phyloP scores from a whole-genome alignment of 2,329 filamentous ascomycete genomes.

The Phaeosphaeria sp. region DNA sequence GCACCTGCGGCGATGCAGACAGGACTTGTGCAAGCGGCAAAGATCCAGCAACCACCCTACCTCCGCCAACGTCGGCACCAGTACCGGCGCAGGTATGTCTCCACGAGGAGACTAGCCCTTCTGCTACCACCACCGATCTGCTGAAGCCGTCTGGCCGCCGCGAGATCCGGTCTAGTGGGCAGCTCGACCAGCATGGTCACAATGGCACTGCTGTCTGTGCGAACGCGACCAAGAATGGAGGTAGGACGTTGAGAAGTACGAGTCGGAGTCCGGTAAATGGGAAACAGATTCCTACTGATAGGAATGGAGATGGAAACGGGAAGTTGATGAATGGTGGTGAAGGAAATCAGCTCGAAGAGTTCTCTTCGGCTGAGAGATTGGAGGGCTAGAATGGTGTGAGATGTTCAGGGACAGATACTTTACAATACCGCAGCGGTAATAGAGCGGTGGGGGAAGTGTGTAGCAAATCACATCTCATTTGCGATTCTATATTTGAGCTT shows the following conservation, averaged over 20 bases:
- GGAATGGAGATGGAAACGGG: neutral
- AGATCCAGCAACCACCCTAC: neutral
- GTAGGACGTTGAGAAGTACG: neutral
- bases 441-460: neutral
- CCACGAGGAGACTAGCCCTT: neutral
- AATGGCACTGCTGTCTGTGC: neutral
- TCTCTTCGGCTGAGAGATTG: neutral
- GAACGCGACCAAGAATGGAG: neutral
- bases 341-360: neutral
- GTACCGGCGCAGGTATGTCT: too few relatives aligned
- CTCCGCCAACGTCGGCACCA: neutral
- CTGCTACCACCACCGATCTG: neutral
- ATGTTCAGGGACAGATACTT: neutral
- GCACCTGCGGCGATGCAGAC: neutral
- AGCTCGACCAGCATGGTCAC: conserved; percentile 6
- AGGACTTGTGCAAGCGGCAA: neutral
- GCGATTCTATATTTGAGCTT: too few relatives aligned
- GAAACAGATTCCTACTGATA: neutral
- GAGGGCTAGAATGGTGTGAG: neutral
- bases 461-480: neutral
- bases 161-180: conserved; percentile 2
- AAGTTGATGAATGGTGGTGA: neutral
- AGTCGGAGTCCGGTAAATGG: neutral
- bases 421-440: too few relatives aligned
- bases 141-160: neutral